Evolutionary conservation across 352 stramenopile species (phyloP).

Genomic region (Pythium scleroteichum): DNA sequence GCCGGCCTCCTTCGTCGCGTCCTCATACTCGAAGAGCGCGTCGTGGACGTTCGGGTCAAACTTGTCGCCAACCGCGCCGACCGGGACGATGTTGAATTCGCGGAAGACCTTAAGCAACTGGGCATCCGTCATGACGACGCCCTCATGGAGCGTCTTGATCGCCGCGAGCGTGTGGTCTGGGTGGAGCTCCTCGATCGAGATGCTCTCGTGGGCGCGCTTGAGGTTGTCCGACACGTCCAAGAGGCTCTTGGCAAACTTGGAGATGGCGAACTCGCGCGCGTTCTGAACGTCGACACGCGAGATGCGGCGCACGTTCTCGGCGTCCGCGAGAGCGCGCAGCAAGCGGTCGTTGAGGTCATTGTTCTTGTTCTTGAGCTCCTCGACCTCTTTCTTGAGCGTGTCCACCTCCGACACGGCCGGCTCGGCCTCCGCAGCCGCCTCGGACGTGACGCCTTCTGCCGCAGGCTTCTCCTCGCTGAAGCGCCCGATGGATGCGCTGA

Average conservation of each 20-base stretch:
- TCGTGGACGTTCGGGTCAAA: constrained; percentile 99
- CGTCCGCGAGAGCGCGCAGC: constrained; percentile 94
- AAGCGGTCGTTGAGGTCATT: constrained; percentile 85
- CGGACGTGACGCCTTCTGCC: constrained; percentile 18
- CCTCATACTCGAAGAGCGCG: constrained; percentile 97
- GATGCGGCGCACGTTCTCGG: constrained; percentile 97
- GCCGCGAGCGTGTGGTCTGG: constrained; percentile 63
- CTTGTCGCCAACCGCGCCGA: constrained; percentile 92
- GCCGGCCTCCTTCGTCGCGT: constrained; percentile 85
- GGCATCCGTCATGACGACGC: constrained; percentile 95
- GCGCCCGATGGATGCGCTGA: constrained; percentile 42
- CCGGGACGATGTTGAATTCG: constrained; percentile 90
- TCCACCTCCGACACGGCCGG: constrained; percentile 36
- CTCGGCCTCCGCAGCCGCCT: constrained; percentile 16
- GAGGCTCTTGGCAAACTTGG: constrained; percentile 96
- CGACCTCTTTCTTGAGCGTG: constrained; percentile 60
- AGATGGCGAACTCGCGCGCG: constrained; percentile 94
- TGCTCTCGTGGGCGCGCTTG: constrained; percentile 91
- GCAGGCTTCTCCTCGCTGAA: constrained; percentile 60
- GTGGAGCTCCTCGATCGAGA: constrained; percentile 72
- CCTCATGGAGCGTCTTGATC: constrained; percentile 77
- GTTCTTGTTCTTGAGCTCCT: constrained; percentile 71
- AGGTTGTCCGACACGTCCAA: constrained; percentile 99
- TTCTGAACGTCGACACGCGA: constrained; percentile 93
- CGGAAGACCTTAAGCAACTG: constrained; percentile 96